Conservation (phyloP, 805 yeast species). For the Metschnikowia cubensis region DNA sequence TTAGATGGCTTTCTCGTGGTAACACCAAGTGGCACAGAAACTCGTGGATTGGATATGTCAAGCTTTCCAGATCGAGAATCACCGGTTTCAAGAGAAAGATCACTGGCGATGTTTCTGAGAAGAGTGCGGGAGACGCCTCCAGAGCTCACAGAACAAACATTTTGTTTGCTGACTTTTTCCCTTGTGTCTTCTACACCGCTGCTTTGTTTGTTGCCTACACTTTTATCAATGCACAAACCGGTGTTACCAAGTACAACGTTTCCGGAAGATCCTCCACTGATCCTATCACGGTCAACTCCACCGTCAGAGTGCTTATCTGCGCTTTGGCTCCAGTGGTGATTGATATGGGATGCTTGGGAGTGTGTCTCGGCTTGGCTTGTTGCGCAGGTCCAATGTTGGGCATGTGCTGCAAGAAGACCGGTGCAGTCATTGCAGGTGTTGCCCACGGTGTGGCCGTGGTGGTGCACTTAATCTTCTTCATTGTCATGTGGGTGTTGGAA, state of each 20-base stretch:
- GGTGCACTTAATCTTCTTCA: slow-evolving; percentile 80
- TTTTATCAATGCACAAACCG: slow-evolving; percentile 80
- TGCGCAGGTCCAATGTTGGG: slow-evolving; percentile 97
- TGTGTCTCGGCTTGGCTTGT: slow-evolving; percentile 81
- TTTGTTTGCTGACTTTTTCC: slow-evolving; percentile 72
- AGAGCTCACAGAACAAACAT: slow-evolving; percentile 78
- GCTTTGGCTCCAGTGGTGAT: slow-evolving; percentile 88
- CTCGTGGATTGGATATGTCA: slow-evolving; percentile 83
- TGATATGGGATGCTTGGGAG: slow-evolving; percentile 78
- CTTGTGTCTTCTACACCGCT: slow-evolving; percentile 67
- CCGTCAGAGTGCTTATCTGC: slow-evolving; percentile 69
- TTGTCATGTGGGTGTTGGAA: slow-evolving; percentile 95
- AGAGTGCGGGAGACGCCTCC: slow-evolving; percentile 62
- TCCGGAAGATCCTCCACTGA: slow-evolving; percentile 27
- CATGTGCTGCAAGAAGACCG: slow-evolving; percentile 94
- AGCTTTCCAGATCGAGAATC: slow-evolving; percentile 77
- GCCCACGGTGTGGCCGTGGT: slow-evolving; percentile 95
- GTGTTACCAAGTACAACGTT: slow-evolving; percentile 50
- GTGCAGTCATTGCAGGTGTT: slow-evolving; percentile 90
- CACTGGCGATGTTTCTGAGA: slow-evolving; percentile 64
- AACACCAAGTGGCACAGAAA: slow-evolving; percentile 84
- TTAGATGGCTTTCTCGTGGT: slow-evolving; percentile 70
- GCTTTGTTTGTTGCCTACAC: slow-evolving; percentile 75
- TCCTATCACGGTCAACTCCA: slow-evolving; percentile 59
- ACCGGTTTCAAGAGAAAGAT: slow-evolving; percentile 85